A percentile compares a stretch with the other conserved stretches of the same genome.
These are phyloP conservation scores for Tilletia horrida DNA, from an alignment of 1,284 basidiomycete genomes.

Conservation along the genomic window DNA sequence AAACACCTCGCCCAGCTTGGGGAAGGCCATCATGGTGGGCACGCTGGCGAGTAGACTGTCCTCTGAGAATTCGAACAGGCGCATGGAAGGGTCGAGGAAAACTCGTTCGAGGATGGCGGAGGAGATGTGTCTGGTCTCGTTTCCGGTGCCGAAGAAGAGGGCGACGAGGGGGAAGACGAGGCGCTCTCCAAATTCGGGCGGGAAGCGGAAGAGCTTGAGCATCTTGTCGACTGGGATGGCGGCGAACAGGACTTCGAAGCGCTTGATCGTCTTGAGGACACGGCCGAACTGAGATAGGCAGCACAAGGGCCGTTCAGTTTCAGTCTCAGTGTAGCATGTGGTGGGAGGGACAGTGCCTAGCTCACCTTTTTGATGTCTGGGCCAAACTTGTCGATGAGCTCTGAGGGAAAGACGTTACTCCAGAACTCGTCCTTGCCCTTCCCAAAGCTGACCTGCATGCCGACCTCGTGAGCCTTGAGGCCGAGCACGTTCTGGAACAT, in stretches of 20 bases:
- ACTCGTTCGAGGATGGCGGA: slow-evolving; percentile 64
- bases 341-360: neutral
- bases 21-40: slow-evolving; percentile 58
- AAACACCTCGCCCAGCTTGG: slow-evolving; percentile 60
- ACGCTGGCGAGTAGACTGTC: slow-evolving; percentile 56
- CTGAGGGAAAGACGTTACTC: slow-evolving; percentile 47
- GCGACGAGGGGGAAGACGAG: slow-evolving; percentile 64
- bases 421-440: slow-evolving; percentile 46
- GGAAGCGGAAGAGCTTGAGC: slow-evolving; percentile 45
- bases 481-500: slow-evolving; percentile 45
- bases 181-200: slow-evolving; percentile 61
- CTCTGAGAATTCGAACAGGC: slow-evolving; percentile 48
- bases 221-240: slow-evolving; percentile 44
- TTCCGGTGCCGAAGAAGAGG: slow-evolving; percentile 65
- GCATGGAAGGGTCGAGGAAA: slow-evolving; percentile 64
- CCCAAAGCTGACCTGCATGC: slow-evolving; percentile 49
- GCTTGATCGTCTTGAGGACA: slow-evolving; percentile 45
- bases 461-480: slow-evolving; percentile 41
- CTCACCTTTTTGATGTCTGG: slow-evolving; percentile 41
- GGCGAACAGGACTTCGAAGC: slow-evolving; percentile 46
- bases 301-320: neutral
- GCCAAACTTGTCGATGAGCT: slow-evolving; percentile 42
- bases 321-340: neutral
- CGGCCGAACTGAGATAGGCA: slow-evolving; percentile 33
- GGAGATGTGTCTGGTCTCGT: slow-evolving; percentile 64